These are phyloP conservation scores for Penstemon eatonii DNA, from an alignment of 257 asterid genomes.

Conservation along the genomic window DNA sequence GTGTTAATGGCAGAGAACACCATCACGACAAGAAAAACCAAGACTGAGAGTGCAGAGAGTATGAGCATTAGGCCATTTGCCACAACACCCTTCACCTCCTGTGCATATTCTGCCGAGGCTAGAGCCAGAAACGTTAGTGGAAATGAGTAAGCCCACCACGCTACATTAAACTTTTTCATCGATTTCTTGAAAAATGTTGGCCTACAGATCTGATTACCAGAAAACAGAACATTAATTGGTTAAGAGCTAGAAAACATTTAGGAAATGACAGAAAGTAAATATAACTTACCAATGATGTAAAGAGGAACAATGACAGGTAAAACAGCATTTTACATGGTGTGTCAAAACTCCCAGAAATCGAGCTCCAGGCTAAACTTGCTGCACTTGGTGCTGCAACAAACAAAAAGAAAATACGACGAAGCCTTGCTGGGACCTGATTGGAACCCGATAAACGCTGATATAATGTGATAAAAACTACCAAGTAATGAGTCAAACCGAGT, in stretches of 20 bases:
- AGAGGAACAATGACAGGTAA: slow-evolving; percentile 51
- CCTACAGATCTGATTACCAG: slow-evolving; percentile 36
- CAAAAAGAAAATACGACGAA: slow-evolving; percentile 45
- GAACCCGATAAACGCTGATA: slow-evolving; percentile 49
- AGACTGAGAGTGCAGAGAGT: slow-evolving; percentile 49
- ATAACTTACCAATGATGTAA: slow-evolving; percentile 45
- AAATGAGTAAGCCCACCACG: slow-evolving; percentile 66
- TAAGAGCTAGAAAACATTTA: too few species aligned
- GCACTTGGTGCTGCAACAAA: slow-evolving; percentile 53
- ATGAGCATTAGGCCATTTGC: slow-evolving; percentile 42
- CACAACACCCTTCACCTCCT: slow-evolving; percentile 32
- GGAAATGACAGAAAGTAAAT: background rate
- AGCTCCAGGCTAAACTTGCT: slow-evolving; percentile 53
- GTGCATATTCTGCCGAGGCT: slow-evolving; percentile 51
- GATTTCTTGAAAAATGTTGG: slow-evolving; percentile 60
- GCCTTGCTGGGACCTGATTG: slow-evolving; percentile 32
- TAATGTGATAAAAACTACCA: slow-evolving; percentile 49
- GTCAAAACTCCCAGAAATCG: slow-evolving; percentile 43
- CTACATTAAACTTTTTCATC: slow-evolving; percentile 42
- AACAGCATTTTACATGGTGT: slow-evolving; percentile 47
- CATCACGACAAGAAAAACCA: slow-evolving; percentile 40
- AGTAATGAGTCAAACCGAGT: slow-evolving; percentile 43
- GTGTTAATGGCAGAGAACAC: slow-evolving; percentile 39
- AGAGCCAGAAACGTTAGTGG: slow-evolving; percentile 50
- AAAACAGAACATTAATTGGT: background rate